Percentiles rank a stretch among this genome's conserved stretches.
These are phyloP conservation scores for Smithsoniella earleae DNA, from an alignment of 163 green algal genomes.

Conservation along the genomic window DNA sequence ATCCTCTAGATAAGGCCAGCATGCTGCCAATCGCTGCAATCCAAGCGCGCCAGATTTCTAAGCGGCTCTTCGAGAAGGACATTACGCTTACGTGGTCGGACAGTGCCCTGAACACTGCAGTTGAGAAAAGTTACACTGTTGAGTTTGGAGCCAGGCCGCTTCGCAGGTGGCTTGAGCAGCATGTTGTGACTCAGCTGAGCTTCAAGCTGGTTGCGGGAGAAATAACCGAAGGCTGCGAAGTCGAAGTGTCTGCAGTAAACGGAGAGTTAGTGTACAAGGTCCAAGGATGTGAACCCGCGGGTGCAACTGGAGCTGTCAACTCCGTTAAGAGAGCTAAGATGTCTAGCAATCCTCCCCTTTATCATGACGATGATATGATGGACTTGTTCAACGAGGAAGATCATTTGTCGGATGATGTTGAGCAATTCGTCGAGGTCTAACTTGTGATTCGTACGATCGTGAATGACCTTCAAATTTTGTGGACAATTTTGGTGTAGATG, in stretches of 20 bases:
- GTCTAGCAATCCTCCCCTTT: too few species aligned
- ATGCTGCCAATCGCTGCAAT: constrained; percentile 55
- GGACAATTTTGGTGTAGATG: too few species aligned
- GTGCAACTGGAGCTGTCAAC: too few species aligned
- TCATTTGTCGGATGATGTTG: too few species aligned
- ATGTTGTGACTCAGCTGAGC: constrained; percentile 73
- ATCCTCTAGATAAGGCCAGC: constrained; percentile 50
- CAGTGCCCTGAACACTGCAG: constrained; percentile 59
- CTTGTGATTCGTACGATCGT: too few species aligned
- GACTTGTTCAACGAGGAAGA: too few species aligned
- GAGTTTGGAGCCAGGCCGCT: constrained; percentile 78
- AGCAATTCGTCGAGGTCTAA: too few species aligned
- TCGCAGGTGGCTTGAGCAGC: constrained; percentile 80
- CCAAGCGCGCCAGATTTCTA: constrained; percentile 49
- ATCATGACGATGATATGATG: too few species aligned
- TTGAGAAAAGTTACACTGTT: constrained; percentile 47
- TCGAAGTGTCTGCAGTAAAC: constrained; percentile 36
- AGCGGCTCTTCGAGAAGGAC: constrained; percentile 49
- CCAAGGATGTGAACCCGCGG: neutral
- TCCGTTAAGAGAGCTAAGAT: too few species aligned
- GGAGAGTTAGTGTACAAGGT: constrained; percentile 32
- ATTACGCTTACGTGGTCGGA: constrained; percentile 63
- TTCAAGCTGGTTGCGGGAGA: constrained; percentile 70
- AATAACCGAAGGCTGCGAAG: constrained; percentile 59
- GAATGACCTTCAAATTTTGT: too few species aligned